phyloP scores from a whole-genome alignment of 2,329 filamentous ascomycete species.

The Purpureocillium lavendulum region DNA sequence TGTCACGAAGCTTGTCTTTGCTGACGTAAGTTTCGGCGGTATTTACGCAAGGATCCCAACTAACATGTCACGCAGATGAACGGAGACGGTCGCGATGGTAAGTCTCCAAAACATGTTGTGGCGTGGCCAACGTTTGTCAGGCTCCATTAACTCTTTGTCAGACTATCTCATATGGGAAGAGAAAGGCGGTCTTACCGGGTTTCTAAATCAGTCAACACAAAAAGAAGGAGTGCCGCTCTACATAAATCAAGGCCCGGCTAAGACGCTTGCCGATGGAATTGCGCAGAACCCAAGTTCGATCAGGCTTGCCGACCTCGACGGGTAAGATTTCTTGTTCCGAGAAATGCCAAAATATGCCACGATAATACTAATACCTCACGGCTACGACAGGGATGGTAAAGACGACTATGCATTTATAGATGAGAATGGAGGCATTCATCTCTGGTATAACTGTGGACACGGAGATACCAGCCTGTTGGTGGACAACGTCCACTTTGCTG shows the following conservation, averaged over 20 bases:
- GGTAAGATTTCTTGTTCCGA: background rate
- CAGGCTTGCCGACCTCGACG: background rate
- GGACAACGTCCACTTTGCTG: slow-evolving; percentile 8
- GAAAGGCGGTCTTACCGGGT: background rate
- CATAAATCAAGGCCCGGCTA: background rate
- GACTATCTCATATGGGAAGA: background rate
- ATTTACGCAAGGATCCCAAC: background rate
- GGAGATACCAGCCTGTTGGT: slow-evolving; percentile 6
- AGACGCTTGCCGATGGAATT: background rate
- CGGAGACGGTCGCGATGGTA: background rate
- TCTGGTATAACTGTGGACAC: slow-evolving; percentile 8
- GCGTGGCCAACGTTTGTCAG: too few species aligned
- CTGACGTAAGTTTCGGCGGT: background rate
- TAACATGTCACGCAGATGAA: background rate
- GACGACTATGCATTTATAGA: background rate
- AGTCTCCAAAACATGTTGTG: background rate
- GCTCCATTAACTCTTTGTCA: background rate
- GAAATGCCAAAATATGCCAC: too few species aligned
- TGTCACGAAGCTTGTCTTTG: slow-evolving; percentile 8
- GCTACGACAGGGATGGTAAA: background rate
- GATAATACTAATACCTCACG: too few species aligned
- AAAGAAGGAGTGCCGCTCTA: background rate
- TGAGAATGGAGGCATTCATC: background rate
- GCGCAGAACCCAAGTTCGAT: background rate
- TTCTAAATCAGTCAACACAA: background rate